Percentiles rank a stretch among this genome's conserved stretches.
Conservation (phyloP, 495 filamentous ascomycete species). For the Hypoxylon trugodes region DNA sequence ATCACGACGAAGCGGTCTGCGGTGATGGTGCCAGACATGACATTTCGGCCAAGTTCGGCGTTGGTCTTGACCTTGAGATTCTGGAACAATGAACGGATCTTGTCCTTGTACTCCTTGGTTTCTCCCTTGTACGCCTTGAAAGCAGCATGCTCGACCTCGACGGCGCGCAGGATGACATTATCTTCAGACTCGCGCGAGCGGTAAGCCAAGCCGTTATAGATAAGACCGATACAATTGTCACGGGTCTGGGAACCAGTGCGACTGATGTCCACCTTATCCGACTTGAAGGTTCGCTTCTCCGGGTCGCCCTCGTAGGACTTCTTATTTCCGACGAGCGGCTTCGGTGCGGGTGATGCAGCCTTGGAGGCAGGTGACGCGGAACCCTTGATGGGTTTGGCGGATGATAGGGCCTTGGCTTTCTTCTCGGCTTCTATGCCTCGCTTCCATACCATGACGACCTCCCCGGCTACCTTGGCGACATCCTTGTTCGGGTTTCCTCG, state of each 20-base stretch:
- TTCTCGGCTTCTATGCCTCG: slow-evolving; percentile 76
- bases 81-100: slow-evolving; percentile 89
- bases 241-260: slow-evolving; percentile 75
- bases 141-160: slow-evolving; percentile 77
- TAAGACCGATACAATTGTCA: slow-evolving; percentile 84
- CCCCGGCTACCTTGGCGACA: slow-evolving; percentile 75
- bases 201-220: slow-evolving; percentile 83
- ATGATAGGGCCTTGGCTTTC: slow-evolving; percentile 63
- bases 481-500: slow-evolving; percentile 77
- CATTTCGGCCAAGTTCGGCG: slow-evolving; percentile 72
- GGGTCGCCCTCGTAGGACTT: slow-evolving; percentile 74
- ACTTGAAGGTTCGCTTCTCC: slow-evolving; percentile 79
- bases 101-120: slow-evolving; percentile 76
- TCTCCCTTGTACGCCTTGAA: slow-evolving; percentile 71
- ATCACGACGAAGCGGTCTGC: slow-evolving; percentile 75
- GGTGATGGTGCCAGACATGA: slow-evolving; percentile 75
- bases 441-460: slow-evolving; percentile 90
- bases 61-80: slow-evolving; percentile 95
- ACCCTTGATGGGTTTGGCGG: slow-evolving; percentile 46
- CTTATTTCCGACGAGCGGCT: slow-evolving; percentile 50
- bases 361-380: slow-evolving; percentile 46
- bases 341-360: slow-evolving; percentile 53
- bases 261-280: slow-evolving; percentile 75
- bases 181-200: slow-evolving; percentile 64
- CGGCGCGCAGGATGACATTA: slow-evolving; percentile 70